A percentile compares a stretch with the other conserved stretches of the same genome.
Conservation (phyloP, 1,284 basidiomycete genomes). For the Heterobasidion occidentale region DNA sequence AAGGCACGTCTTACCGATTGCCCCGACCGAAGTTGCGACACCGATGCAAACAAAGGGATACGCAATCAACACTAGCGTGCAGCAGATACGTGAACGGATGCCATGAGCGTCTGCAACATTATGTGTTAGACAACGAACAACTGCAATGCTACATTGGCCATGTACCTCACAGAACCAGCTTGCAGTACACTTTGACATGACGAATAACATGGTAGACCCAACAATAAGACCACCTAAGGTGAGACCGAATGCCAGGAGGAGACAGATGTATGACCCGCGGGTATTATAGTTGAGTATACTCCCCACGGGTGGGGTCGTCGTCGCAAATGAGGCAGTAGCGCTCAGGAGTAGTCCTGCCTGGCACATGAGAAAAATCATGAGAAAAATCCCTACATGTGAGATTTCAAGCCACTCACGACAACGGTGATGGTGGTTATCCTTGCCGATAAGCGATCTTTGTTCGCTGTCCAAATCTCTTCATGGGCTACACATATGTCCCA, state of each 20-base stretch:
- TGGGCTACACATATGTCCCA: no score
- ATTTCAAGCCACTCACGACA: neutral
- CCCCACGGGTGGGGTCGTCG: neutral
- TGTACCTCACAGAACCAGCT: neutral
- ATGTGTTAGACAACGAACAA: neutral
- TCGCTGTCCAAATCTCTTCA: neutral
- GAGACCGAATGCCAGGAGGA: neutral
- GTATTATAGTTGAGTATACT: neutral
- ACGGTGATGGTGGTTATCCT: neutral
- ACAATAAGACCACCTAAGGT: neutral
- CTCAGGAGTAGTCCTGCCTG: neutral
- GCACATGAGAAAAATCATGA: neutral
- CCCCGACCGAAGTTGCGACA: neutral
- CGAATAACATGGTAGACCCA: neutral
- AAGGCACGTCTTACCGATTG: neutral
- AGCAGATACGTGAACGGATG: slow-evolving; percentile 4
- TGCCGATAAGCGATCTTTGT: neutral
- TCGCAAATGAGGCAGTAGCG: neutral
- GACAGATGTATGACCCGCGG: neutral
- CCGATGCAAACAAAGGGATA: slow-evolving; percentile 8
- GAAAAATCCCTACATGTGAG: neutral
- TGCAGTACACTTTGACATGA: neutral
- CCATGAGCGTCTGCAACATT: slow-evolving; percentile 5
- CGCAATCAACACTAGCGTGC: slow-evolving; percentile 4
- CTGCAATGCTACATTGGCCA: neutral